Conservation (phyloP, 140 eudicot genomes). For the Cichorium intybus region DNA sequence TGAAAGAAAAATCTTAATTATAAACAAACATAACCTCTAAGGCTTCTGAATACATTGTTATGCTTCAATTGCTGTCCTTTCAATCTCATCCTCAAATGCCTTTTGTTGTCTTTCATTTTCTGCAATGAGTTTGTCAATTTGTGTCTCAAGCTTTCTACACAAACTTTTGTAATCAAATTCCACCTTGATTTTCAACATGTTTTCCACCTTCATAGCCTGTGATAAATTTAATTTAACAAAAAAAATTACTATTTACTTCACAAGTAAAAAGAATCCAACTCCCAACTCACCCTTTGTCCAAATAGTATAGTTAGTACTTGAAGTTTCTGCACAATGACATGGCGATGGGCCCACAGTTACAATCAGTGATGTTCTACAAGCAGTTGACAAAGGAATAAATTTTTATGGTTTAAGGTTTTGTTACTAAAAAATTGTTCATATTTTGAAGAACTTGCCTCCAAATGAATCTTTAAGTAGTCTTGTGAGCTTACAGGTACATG, state of each 20-base stretch:
- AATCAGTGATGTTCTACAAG: slow-evolving; percentile 70
- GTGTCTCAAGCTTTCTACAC: slow-evolving; percentile 79
- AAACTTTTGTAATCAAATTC: slow-evolving; percentile 93
- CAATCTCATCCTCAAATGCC: slow-evolving; percentile 73
- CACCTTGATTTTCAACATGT: slow-evolving; percentile 90
- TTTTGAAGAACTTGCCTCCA: slow-evolving; percentile 61
- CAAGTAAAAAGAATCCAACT: not conserved
- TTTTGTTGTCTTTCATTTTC: slow-evolving; percentile 87
- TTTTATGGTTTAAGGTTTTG: not conserved
- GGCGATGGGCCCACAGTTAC: slow-evolving; percentile 97
- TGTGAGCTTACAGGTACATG: slow-evolving; percentile 98
- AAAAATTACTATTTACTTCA: slow-evolving; percentile 10
- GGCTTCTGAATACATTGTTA: slow-evolving; percentile 62
- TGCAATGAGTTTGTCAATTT: slow-evolving; percentile 76
- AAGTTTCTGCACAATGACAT: slow-evolving; percentile 93
- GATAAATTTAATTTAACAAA: slow-evolving; percentile 9
- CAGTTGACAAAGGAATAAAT: not conserved
- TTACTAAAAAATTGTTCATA: not conserved
- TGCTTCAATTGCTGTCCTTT: slow-evolving; percentile 70
- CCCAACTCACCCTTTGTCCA: slow-evolving; percentile 96
- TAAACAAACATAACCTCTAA: slow-evolving; percentile 54
- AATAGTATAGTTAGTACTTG: slow-evolving; percentile 89
- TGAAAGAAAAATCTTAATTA: not conserved
- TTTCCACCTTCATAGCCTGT: slow-evolving; percentile 99
- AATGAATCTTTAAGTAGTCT: slow-evolving; percentile 97